phyloP scores from a whole-genome alignment of 148 eudicot species.

The Linanthus parryae region DNA sequence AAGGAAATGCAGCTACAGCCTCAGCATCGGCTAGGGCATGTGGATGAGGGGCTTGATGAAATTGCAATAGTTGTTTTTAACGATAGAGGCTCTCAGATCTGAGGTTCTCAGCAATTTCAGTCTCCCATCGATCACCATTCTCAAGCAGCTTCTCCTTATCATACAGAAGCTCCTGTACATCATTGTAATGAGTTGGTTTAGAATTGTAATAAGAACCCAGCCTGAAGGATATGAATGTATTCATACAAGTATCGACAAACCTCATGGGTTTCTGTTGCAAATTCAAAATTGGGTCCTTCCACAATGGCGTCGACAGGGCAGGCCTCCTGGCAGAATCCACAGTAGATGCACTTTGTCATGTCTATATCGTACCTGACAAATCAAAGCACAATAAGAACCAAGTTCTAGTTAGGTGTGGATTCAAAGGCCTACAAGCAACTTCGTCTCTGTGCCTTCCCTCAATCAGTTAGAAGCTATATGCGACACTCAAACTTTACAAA shows the following conservation, averaged over 20 bases:
- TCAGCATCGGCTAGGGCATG: no score
- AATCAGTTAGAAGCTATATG: no score
- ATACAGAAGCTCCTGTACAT: conserved; percentile 75
- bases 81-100: conserved; percentile 93
- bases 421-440: no score
- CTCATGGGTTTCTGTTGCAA: conserved; percentile 97
- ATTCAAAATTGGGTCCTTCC: conserved; percentile 97
- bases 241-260: conserved; percentile 23
- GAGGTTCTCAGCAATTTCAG: conserved; percentile 93
- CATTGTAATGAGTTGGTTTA: neutral
- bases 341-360: conserved; percentile 96
- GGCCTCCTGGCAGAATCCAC: conserved; percentile 99
- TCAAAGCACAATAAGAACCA: neutral
- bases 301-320: conserved; percentile 98
- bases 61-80: no score
- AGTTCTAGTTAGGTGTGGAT: no score
- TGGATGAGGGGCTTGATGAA: no score
- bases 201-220: no score
- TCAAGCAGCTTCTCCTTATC: conserved; percentile 99
- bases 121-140: conserved; percentile 99
- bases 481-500: no score
- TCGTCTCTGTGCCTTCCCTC: no score
- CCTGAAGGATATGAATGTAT: neutral
- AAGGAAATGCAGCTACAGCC: no score
- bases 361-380: conserved; percentile 77